Percentiles rank a stretch among this genome's conserved stretches.
These are phyloP conservation scores for Kwoniella bestiolae DNA, from an alignment of 768 basidiomycete genomes.

Conservation along the genomic window DNA sequence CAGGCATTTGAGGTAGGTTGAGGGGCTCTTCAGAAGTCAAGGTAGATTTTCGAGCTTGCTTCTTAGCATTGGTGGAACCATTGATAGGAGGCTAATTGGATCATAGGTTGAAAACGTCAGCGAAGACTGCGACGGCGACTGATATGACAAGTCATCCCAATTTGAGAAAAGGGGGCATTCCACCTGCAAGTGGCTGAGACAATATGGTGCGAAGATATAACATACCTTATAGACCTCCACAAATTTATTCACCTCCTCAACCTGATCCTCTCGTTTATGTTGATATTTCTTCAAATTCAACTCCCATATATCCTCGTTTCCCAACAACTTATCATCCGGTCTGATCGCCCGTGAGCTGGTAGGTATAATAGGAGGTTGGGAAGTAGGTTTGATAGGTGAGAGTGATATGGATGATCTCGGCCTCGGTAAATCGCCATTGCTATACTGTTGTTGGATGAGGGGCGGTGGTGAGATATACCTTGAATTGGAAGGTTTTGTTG, in stretches of 20 bases:
- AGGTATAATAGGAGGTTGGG: not conserved
- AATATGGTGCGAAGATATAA: too few species aligned
- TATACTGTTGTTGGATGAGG: not conserved
- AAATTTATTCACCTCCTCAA: conserved; percentile 28
- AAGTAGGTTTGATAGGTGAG: conserved; percentile 5
- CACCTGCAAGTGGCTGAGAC: too few species aligned
- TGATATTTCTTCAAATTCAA: conserved; percentile 39
- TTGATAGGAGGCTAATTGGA: not conserved
- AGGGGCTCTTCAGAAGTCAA: conserved; percentile 16
- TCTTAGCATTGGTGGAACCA: conserved; percentile 5
- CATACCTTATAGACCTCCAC: conserved; percentile 20
- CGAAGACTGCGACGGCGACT: too few species aligned
- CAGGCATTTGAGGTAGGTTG: conserved; percentile 15
- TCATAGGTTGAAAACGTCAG: too few species aligned
- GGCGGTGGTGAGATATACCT: conserved; percentile 9
- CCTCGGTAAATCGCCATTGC: not conserved
- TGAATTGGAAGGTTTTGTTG: conserved; percentile 1
- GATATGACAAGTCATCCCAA: too few species aligned
- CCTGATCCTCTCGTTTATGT: conserved; percentile 39
- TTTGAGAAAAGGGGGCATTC: too few species aligned
- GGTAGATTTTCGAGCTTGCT: conserved; percentile 6
- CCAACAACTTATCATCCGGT: conserved; percentile 31
- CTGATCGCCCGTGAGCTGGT: conserved; percentile 13
- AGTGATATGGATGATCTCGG: not conserved
- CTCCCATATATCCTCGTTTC: conserved; percentile 47